These are phyloP conservation scores for Ogataea zsoltii DNA, from an alignment of 805 yeast genomes.

Conservation along the genomic window DNA sequence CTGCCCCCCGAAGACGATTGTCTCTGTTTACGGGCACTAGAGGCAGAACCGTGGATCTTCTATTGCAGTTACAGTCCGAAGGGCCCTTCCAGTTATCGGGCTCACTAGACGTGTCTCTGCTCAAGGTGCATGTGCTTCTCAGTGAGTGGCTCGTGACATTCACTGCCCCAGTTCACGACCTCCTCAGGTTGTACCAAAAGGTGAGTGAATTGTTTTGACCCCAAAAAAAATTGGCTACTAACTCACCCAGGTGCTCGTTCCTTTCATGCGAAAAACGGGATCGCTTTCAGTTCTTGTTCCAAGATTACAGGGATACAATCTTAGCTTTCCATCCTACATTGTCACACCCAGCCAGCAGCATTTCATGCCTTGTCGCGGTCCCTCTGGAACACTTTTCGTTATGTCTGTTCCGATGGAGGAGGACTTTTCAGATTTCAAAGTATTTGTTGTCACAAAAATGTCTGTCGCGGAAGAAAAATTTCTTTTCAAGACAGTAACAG, in stretches of 20 bases:
- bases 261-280: not conserved
- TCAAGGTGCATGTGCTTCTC: constrained; percentile 7
- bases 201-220: not conserved
- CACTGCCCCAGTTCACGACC: not conserved
- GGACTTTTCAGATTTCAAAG: not conserved
- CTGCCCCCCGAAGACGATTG: not conserved
- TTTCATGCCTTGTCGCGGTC: not conserved
- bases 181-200: not conserved
- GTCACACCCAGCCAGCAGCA: not conserved
- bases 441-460: not conserved
- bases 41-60: not conserved
- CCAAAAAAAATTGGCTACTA: not conserved
- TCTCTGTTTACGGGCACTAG: constrained; percentile 1
- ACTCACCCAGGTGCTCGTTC: not conserved
- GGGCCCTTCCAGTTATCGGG: not conserved
- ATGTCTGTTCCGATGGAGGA: not conserved
- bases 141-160: constrained; percentile 11
- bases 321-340: constrained; percentile 1
- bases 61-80: not conserved
- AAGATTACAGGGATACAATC: constrained; percentile 5
- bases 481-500: not conserved
- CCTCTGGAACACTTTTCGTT: constrained; percentile 1
- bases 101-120: not conserved
- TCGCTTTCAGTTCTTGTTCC: constrained; percentile 6
- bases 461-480: not conserved